Conservation (phyloP, 495 filamentous ascomycete species). For the Hypoxylon cercidicola region DNA sequence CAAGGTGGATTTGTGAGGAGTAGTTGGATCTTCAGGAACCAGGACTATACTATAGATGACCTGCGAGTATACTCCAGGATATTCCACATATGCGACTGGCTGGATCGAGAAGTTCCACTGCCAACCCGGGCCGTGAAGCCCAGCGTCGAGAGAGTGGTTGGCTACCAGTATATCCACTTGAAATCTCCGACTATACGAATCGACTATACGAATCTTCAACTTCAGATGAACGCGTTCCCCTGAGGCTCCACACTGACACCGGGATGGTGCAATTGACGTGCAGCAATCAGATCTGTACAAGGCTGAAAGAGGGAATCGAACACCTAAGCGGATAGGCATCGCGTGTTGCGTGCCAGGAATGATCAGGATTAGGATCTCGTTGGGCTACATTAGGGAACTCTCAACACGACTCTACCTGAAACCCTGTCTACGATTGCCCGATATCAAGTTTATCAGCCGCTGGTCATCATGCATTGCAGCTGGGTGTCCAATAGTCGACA, state of each 20-base stretch:
- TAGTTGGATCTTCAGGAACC: constrained; percentile 8
- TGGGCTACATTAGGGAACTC: constrained; percentile 39
- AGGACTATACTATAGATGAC: constrained; percentile 19
- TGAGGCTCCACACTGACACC: constrained; percentile 38
- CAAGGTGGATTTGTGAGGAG: constrained; percentile 6
- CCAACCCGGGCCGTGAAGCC: constrained; percentile 19
- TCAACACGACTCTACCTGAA: constrained; percentile 35
- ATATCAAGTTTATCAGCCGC: constrained; percentile 39
- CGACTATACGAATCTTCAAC: constrained; percentile 16
- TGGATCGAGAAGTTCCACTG: constrained; percentile 15
- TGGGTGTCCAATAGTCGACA: constrained; percentile 32
- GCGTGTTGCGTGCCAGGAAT: constrained; percentile 37
- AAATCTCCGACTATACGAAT: constrained; percentile 20
- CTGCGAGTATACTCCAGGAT: constrained; percentile 11
- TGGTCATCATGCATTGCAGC: constrained; percentile 44
- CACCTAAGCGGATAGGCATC: constrained; percentile 37
- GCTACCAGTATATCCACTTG: constrained; percentile 18
- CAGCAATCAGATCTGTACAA: constrained; percentile 48
- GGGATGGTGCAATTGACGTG: constrained; percentile 45
- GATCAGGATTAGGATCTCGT: constrained; percentile 37
- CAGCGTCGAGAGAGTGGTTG: constrained; percentile 20
- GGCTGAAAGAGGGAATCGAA: constrained; percentile 48
- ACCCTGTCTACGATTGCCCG: constrained; percentile 34
- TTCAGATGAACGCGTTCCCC: constrained; percentile 38
- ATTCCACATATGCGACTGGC: constrained; percentile 23